phyloP scores from a whole-genome alignment of 805 yeast genomes.

The Myxozyma lipomycoides region DNA sequence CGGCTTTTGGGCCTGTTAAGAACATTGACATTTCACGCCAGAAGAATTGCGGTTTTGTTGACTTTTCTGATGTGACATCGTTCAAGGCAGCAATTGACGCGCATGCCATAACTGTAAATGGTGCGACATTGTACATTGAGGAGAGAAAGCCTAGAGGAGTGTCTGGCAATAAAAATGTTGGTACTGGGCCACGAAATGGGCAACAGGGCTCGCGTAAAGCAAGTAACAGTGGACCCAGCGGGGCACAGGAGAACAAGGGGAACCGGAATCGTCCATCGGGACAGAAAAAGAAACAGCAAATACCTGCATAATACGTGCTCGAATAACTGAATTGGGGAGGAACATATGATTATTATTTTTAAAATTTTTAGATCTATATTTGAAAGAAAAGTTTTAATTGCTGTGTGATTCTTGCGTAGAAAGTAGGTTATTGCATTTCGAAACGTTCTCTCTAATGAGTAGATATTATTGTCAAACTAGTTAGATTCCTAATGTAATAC shows the following conservation, averaged over 20 bases:
- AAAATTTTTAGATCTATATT: too few relatives aligned
- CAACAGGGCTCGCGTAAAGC: neutral
- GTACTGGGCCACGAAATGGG: neutral
- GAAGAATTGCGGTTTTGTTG: conserved; percentile 39
- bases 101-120: conserved; percentile 33
- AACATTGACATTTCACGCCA: conserved; percentile 37
- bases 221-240: neutral
- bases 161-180: neutral
- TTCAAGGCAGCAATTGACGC: conserved; percentile 35
- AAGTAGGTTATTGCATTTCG: too few relatives aligned
- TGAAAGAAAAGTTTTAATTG: too few relatives aligned
- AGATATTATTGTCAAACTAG: too few relatives aligned
- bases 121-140: conserved; percentile 32
- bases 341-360: too few relatives aligned
- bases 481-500: too few relatives aligned
- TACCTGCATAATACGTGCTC: too few relatives aligned
- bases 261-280: neutral
- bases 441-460: too few relatives aligned
- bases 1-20: conserved; percentile 34
- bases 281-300: neutral
- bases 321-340: too few relatives aligned
- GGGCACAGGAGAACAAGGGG: neutral
- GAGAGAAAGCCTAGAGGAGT: conserved; percentile 35
- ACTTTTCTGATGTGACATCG: conserved; percentile 35
- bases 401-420: too few relatives aligned